Percentiles rank a stretch among this genome's conserved stretches.
Evolutionary conservation across 345 rosid species (phyloP).

Genomic region (Punica granatum): DNA sequence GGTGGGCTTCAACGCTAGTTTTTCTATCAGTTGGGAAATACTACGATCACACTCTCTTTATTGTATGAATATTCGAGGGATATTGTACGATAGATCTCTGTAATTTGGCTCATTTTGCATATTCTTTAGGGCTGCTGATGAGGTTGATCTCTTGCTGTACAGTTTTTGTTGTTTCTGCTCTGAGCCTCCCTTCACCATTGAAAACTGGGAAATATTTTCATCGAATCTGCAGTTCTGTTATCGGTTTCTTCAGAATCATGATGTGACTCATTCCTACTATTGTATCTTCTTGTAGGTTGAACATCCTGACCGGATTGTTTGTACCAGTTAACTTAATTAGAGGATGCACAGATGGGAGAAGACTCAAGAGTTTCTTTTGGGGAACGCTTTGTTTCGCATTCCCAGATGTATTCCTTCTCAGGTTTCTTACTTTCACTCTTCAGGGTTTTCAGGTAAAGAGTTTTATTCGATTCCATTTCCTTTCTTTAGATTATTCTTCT

Average conservation of each 20-base stretch:
- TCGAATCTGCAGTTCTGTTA: too few relatives aligned
- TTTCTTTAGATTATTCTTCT: background rate
- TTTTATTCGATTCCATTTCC: background rate
- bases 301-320: background rate
- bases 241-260: too few relatives aligned
- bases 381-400: background rate
- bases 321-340: background rate
- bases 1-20: too few relatives aligned
- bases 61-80: too few relatives aligned
- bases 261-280: background rate
- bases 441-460: background rate
- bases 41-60: too few relatives aligned
- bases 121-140: too few relatives aligned
- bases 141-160: background rate
- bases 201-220: background rate
- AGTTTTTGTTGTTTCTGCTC: background rate
- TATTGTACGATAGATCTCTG: too few relatives aligned
- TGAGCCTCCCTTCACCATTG: background rate
- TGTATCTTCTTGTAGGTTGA: background rate
- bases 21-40: too few relatives aligned
- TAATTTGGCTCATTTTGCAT: too few relatives aligned
- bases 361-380: background rate
- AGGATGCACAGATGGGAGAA: background rate
- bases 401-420: background rate
- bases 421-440: constrained; percentile 1